phyloP scores from a whole-genome alignment of 2,329 filamentous ascomycete species.

The Xylaria sp. region DNA sequence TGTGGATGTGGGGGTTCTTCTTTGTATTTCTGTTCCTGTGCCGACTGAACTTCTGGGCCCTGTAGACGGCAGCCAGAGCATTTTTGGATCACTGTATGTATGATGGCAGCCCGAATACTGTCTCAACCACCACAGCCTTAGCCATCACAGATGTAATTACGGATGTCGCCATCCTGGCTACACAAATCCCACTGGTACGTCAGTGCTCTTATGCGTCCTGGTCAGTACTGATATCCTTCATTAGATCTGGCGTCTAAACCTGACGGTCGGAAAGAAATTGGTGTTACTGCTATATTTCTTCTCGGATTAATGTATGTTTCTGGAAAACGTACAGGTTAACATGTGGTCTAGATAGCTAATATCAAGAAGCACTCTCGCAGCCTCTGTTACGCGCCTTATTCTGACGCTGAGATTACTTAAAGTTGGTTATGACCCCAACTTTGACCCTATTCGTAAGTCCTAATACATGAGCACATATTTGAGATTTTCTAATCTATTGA shows the following conservation, averaged over 20 bases:
- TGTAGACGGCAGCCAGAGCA: background rate
- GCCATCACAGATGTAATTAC: background rate
- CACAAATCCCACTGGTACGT: background rate
- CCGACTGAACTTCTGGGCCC: background rate
- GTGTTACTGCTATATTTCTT: background rate
- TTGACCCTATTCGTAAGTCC: background rate
- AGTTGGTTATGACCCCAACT: background rate
- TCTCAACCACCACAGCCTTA: background rate
- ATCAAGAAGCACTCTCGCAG: background rate
- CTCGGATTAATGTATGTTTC: background rate
- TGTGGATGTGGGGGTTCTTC: slow-evolving; percentile 27
- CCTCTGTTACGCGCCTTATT: slow-evolving; percentile 21
- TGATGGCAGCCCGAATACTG: background rate
- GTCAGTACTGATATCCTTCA: too few species aligned
- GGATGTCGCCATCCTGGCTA: background rate
- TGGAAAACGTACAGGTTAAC: too few species aligned
- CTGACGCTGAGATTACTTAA: background rate
- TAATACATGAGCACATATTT: background rate
- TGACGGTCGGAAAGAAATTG: background rate
- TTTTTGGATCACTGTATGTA: background rate
- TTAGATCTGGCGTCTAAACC: background rate
- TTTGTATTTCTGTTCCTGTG: slow-evolving; percentile 23
- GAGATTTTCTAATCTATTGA: background rate
- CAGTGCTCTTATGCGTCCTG: too few species aligned
- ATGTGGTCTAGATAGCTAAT: too few species aligned